Evolutionary conservation across 768 basidiomycete genomes (phyloP).

Genomic region (Hebeloma cylindrosporum): DNA sequence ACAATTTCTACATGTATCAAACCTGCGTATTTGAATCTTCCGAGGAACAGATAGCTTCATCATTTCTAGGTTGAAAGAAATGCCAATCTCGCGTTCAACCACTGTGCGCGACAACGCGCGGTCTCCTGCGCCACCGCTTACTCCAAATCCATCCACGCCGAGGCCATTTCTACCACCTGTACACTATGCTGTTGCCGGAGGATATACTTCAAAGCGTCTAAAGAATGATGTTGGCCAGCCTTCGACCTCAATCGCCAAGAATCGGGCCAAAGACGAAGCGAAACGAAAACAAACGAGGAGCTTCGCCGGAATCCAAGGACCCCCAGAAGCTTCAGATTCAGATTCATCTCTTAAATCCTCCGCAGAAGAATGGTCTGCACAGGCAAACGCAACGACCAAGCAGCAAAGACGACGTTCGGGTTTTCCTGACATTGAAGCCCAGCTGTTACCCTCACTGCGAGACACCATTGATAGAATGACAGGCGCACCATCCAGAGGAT

Average conservation of each 20-base stretch:
- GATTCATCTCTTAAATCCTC: slow-evolving; percentile 11
- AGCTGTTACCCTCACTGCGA: slow-evolving; percentile 66
- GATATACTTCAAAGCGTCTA: slow-evolving; percentile 24
- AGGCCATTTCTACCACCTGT: slow-evolving; percentile 53
- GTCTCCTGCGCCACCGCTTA: slow-evolving; percentile 37
- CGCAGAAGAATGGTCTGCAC: slow-evolving; percentile 10
- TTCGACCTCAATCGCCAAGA: background rate
- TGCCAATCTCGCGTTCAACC: slow-evolving; percentile 13
- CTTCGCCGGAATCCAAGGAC: background rate
- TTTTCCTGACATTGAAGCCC: slow-evolving; percentile 60
- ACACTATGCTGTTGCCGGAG: slow-evolving; percentile 55
- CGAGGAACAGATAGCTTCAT: too few relatives aligned
- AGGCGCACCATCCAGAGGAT: slow-evolving; percentile 40
- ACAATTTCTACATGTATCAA: too few relatives aligned
- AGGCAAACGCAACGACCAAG: slow-evolving; percentile 18
- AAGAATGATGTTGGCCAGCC: too few relatives aligned
- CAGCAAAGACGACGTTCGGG: slow-evolving; percentile 48
- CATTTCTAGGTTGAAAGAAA: too few relatives aligned
- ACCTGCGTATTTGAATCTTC: too few relatives aligned
- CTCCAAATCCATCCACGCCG: slow-evolving; percentile 28
- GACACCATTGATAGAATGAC: slow-evolving; percentile 81
- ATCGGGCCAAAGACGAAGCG: slow-evolving; percentile 1
- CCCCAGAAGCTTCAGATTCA: slow-evolving; percentile 5
- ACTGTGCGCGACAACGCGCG: slow-evolving; percentile 38
- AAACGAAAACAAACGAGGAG: background rate